phyloP scores from a whole-genome alignment of 2,329 filamentous ascomycete species.

The Pestalotiopsis sp. region DNA sequence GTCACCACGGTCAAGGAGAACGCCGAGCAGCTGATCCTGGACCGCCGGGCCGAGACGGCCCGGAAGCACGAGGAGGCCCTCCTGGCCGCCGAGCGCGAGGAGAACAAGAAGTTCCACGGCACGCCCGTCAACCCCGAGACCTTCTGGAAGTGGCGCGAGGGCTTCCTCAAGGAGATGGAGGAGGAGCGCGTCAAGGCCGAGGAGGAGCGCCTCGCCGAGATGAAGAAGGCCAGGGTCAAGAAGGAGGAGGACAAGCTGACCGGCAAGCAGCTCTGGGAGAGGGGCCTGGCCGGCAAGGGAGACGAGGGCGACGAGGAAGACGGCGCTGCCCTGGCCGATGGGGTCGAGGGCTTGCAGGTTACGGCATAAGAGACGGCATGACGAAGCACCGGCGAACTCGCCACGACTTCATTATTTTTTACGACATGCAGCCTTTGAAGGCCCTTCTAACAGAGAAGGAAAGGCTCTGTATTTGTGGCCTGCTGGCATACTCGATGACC shows the following conservation, averaged over 20 bases:
- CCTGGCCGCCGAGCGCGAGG: slow-evolving; percentile 75
- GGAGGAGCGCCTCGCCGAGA: slow-evolving; percentile 80
- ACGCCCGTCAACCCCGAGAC: slow-evolving; percentile 84
- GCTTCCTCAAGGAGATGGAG: slow-evolving; percentile 79
- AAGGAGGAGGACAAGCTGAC: slow-evolving; percentile 76
- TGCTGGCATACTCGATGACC: neutral
- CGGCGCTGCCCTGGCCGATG: slow-evolving; percentile 57
- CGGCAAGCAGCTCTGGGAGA: slow-evolving; percentile 79
- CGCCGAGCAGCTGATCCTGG: slow-evolving; percentile 81
- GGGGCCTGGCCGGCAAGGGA: slow-evolving; percentile 68
- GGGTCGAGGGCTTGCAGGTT: slow-evolving; percentile 73
- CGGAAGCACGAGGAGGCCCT: slow-evolving; percentile 58
- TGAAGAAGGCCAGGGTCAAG: slow-evolving; percentile 77
- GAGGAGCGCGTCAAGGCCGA: slow-evolving; percentile 69
- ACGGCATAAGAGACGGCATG: slow-evolving; percentile 46
- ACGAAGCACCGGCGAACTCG: neutral
- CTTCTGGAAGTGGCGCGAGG: slow-evolving; percentile 81
- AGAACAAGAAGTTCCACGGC: slow-evolving; percentile 96
- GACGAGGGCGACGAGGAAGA: slow-evolving; percentile 68
- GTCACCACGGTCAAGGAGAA: slow-evolving; percentile 85
- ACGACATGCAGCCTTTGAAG: neutral
- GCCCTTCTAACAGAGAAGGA: neutral
- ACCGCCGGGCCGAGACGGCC: slow-evolving; percentile 68
- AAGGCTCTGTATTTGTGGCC: neutral
- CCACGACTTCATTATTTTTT: neutral